A percentile compares a stretch with the other conserved stretches of the same genome.
Evolutionary conservation across 306 rosid species (phyloP).

Genomic region (Ammopiptanthus mongolicus): DNA sequence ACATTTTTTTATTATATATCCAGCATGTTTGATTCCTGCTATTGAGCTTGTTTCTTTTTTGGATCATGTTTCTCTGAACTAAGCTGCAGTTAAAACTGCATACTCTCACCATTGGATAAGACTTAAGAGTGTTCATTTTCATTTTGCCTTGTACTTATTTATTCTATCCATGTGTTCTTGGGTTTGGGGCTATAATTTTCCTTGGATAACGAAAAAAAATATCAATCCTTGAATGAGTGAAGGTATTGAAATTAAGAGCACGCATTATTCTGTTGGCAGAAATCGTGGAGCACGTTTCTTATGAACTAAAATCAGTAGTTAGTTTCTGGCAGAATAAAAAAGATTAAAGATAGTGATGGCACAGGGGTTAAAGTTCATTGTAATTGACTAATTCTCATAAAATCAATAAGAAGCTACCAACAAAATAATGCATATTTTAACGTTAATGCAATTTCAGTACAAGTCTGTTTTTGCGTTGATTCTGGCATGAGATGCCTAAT

Average conservation of each 20-base stretch:
- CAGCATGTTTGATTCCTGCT: slow-evolving; percentile 30
- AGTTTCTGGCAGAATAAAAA: background rate
- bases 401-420: background rate
- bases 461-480: too few species aligned
- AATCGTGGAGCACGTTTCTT: too few species aligned
- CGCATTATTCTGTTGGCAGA: background rate
- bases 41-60: slow-evolving; percentile 40
- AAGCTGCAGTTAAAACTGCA: background rate
- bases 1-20: slow-evolving; percentile 7
- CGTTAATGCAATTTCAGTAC: background rate
- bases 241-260: background rate
- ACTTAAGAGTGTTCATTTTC: background rate
- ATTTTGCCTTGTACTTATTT: slow-evolving; percentile 4
- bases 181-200: background rate
- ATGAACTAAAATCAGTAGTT: background rate
- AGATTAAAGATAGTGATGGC: background rate
- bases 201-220: background rate
- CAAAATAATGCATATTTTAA: background rate
- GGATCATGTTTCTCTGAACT: slow-evolving; percentile 25
- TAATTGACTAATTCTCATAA: background rate
- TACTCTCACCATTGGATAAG: background rate
- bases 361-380: background rate
- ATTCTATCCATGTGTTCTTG: background rate
- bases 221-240: background rate
- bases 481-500: too few species aligned